Evolutionary conservation across 2,329 filamentous ascomycete species (phyloP).

Genomic region (Drechslera avenae): DNA sequence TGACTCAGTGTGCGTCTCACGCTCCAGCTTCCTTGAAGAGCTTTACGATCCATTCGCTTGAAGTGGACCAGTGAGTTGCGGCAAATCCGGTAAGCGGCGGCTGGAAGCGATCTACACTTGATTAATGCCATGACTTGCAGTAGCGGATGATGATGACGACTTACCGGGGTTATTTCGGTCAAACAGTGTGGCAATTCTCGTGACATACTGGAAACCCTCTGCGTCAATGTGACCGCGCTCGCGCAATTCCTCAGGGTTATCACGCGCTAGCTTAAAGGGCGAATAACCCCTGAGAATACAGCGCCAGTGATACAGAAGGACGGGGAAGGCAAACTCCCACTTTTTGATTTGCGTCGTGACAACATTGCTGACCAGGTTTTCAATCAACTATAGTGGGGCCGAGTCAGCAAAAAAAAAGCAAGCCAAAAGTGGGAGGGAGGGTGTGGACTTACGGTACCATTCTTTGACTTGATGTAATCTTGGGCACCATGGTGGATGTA

Average conservation of each 20-base stretch:
- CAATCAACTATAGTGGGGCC: constrained; percentile 27
- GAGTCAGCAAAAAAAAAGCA: constrained; percentile 17
- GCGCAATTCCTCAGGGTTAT: constrained; percentile 43
- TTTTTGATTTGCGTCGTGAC: constrained; percentile 42
- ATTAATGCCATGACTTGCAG: constrained; percentile 5
- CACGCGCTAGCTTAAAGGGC: constrained; percentile 43
- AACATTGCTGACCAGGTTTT: constrained; percentile 40
- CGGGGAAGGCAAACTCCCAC: constrained; percentile 41
- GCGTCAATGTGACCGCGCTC: constrained; percentile 37
- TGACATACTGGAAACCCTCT: constrained; percentile 40
- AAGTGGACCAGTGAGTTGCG: constrained; percentile 31
- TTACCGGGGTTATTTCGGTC: constrained; percentile 34
- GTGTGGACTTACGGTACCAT: constrained; percentile 38
- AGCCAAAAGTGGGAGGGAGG: background rate
- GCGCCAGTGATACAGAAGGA: constrained; percentile 43
- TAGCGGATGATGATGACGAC: constrained; percentile 11
- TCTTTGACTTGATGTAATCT: constrained; percentile 44
- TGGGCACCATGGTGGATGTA: constrained; percentile 44
- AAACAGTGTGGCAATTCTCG: constrained; percentile 31
- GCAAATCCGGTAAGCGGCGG: constrained; percentile 36
- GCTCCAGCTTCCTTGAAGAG: constrained; percentile 43
- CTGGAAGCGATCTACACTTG: constrained; percentile 35
- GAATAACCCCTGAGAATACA: constrained; percentile 38
- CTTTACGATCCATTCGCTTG: constrained; percentile 41
- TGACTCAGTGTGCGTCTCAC: constrained; percentile 8